Evolutionary conservation across 2,329 filamentous ascomycete genomes (phyloP).

Genomic region (Ophiosphaerella korrae): DNA sequence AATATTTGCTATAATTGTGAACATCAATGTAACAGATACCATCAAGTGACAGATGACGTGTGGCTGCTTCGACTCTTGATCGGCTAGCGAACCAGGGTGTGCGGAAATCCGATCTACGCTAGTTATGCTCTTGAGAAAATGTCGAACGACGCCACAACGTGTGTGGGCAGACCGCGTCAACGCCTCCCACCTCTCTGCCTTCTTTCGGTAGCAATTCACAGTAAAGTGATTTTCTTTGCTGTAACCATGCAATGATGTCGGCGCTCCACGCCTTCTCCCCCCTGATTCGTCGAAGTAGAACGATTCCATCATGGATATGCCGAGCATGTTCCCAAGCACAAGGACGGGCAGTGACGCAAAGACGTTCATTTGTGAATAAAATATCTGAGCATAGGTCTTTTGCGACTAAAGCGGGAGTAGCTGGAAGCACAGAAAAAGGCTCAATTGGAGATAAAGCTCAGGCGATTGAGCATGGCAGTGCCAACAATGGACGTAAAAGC

Average conservation of each 20-base stretch:
- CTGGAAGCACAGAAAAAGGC: constrained; percentile 7
- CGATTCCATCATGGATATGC: constrained; percentile 39
- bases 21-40: too few species aligned
- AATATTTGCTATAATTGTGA: too few species aligned
- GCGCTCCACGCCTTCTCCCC: constrained; percentile 28
- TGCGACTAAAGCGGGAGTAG: constrained; percentile 14
- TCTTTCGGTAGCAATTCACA: neutral
- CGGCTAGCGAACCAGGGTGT: constrained; percentile 1
- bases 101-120: constrained; percentile 3
- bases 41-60: neutral
- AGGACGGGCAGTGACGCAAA: constrained; percentile 24
- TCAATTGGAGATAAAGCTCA: constrained; percentile 4
- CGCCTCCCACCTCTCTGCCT: neutral
- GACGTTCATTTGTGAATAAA: constrained; percentile 7
- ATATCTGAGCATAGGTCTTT: constrained; percentile 9
- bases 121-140: constrained; percentile 1
- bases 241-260: constrained; percentile 40
- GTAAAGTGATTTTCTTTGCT: neutral
- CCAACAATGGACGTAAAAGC: constrained; percentile 9
- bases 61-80: neutral
- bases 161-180: constrained; percentile 1
- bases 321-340: constrained; percentile 38
- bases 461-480: neutral
- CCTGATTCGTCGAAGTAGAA: constrained; percentile 27
- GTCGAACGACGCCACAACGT: constrained; percentile 3